Base-by-base conservation (phyloP, 495 filamentous ascomycete species). In the Xylaria sp. region DNA sequence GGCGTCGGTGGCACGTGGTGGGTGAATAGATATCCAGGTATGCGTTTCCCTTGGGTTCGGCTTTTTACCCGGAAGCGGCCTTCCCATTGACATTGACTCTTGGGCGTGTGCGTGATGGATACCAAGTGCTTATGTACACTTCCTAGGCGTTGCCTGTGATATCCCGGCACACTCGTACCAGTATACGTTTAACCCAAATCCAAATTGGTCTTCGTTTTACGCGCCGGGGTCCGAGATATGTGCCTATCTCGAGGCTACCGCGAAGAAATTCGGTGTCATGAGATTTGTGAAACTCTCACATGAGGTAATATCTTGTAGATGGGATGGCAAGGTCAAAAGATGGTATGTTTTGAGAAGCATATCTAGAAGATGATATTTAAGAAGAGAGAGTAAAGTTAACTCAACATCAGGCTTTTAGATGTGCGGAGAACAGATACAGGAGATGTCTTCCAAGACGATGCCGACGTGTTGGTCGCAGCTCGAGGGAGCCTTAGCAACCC, bases 131-230 rank as follows among this genome's bases (percentile, higher is more conserved):
- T 62, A n/a, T n/a, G n/a, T n/a, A 70, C 71, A 52, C 26, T 26
- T 44, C 14, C 15, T 19, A 77, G 82, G 83, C 5, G 76, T 82
- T 33, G 83, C 83, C 53, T 85, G 82, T 67, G 83, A 85, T 52
- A 80, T 85, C 19, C 82, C 73, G 78, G 77, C 83, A n/a, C 82
- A 85, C 50, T 85, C 83, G 7, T 93, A 92, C 77, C 90, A 88
- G 70, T 92, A 88, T 74, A 87, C 88, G 5, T 92, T 92, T 71
- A 90, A 89, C 37, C 89, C 90, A 15, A 90, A 90, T 35, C 82
- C 88, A 12, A 78, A 85, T 74, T 92, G 91, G 90, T 86, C 88
- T 5, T 80, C 86, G 37, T 85, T 90, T 48, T 91, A 91, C 73
- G 87, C 90, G 0, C 88, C 89, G 0, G 89, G 90, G 66, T 83